A percentile compares a stretch with the other conserved stretches of the same genome.
Evolutionary conservation across 2,329 filamentous ascomycete species (phyloP).

Genomic region (Pseudocercospora vitis): DNA sequence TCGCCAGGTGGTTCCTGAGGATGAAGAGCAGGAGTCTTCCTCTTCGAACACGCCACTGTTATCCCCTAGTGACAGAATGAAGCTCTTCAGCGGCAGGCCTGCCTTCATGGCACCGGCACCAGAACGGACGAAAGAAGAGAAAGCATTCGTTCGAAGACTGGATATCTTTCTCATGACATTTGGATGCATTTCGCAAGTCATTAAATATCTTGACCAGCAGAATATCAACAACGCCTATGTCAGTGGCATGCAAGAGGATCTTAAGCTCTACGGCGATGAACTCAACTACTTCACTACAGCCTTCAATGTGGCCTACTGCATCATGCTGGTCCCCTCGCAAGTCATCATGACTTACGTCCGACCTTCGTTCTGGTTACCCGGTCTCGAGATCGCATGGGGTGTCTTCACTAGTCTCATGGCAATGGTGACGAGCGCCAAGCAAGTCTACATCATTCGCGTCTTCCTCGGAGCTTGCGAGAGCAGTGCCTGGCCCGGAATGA

Average conservation of each 20-base stretch:
- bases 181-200: conserved; percentile 44
- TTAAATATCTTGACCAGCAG: conserved; percentile 35
- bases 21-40: neutral
- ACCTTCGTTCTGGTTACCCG: conserved; percentile 38
- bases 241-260: conserved; percentile 33
- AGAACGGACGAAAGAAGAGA: conserved; percentile 37
- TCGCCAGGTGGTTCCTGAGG: too few species aligned
- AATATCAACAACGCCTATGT: conserved; percentile 32
- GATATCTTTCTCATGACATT: conserved; percentile 45
- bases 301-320: conserved; percentile 44
- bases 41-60: neutral
- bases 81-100: conserved; percentile 18
- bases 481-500: conserved; percentile 49
- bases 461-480: conserved; percentile 36
- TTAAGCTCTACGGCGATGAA: conserved; percentile 31
- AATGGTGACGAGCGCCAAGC: conserved; percentile 31
- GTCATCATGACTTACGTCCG: conserved; percentile 43
- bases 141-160: conserved; percentile 40
- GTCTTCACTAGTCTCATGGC: conserved; percentile 36
- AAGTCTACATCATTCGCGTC: conserved; percentile 32
- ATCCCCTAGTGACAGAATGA: conserved; percentile 10
- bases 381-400: conserved; percentile 32
- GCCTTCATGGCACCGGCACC: conserved; percentile 23
- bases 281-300: conserved; percentile 42
- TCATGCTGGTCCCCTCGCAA: conserved; percentile 44